These are phyloP conservation scores for Leucocoprinus birnbaumii DNA, from an alignment of 768 basidiomycete genomes.

Conservation along the genomic window DNA sequence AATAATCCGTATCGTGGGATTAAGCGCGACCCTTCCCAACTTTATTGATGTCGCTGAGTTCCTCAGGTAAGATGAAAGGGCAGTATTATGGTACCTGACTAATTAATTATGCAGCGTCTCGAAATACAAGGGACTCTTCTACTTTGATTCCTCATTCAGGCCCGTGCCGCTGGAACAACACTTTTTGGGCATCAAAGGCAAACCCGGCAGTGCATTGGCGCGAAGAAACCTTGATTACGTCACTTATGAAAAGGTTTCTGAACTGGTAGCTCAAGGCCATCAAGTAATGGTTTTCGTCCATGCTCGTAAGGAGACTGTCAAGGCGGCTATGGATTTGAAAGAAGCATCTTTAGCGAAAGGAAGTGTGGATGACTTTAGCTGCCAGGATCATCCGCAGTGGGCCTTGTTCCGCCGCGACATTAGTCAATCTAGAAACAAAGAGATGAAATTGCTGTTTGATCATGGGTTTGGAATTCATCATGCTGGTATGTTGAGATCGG, in stretches of 20 bases:
- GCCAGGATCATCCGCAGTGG: constrained; percentile 78
- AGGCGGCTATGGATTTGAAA: constrained; percentile 76
- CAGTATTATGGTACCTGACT: background rate
- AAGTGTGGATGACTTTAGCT: constrained; percentile 72
- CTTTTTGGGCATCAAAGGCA: constrained; percentile 92
- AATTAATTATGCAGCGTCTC: constrained; percentile 62
- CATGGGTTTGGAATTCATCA: constrained; percentile 96
- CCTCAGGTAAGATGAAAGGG: constrained; percentile 62
- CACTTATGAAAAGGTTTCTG: constrained; percentile 87
- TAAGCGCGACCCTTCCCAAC: constrained; percentile 96
- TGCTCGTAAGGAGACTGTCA: constrained; percentile 96
- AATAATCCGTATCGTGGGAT: constrained; percentile 91
- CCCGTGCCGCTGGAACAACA: constrained; percentile 97
- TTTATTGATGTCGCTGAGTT: constrained; percentile 97
- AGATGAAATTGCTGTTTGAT: constrained; percentile 94
- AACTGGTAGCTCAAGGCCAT: constrained; percentile 86
- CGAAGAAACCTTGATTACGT: constrained; percentile 86
- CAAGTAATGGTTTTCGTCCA: constrained; percentile 99
- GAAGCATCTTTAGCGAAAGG: constrained; percentile 77
- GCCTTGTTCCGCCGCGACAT: constrained; percentile 74
- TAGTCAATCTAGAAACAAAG: constrained; percentile 83
- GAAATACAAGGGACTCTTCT: constrained; percentile 84
- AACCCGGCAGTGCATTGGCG: constrained; percentile 68
- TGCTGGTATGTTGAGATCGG: constrained; percentile 94
- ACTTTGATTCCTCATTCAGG: constrained; percentile 96